A percentile compares a stretch with the other conserved stretches of the same genome.
phyloP scores from a whole-genome alignment of 208 protist genomes.

The Trichomonas vaginalis region DNA sequence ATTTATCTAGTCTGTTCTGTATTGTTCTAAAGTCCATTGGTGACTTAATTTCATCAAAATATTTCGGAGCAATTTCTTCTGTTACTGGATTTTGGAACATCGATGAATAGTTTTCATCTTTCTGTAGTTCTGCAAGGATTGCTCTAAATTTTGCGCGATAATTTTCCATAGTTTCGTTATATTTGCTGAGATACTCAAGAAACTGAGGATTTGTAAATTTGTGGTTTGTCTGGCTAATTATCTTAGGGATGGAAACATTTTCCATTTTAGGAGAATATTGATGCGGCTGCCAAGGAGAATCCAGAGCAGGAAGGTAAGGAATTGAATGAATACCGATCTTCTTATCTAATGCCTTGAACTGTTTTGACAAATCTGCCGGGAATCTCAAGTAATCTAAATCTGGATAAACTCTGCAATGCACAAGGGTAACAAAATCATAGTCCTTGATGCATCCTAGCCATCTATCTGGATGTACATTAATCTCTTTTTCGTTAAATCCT shows the following conservation, averaged over 20 bases:
- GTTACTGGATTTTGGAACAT: background rate
- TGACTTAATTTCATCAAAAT: background rate
- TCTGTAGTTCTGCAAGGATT: background rate
- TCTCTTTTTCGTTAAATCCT: conserved; percentile 37
- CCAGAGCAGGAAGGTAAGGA: background rate
- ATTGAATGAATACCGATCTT: background rate
- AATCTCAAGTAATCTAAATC: conserved; percentile 49
- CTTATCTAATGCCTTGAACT: conserved; percentile 27
- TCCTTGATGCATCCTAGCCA: conserved; percentile 66
- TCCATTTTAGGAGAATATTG: background rate
- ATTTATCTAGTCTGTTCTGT: background rate
- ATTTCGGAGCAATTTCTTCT: conserved; percentile 5
- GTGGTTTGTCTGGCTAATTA: background rate
- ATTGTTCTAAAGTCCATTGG: background rate
- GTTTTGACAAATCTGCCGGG: conserved; percentile 34
- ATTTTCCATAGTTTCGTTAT: background rate
- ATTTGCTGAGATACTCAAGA: background rate
- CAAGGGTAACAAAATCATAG: conserved; percentile 61
- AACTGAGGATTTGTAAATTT: background rate
- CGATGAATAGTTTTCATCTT: background rate
- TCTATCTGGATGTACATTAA: conserved; percentile 32
- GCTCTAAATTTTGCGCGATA: background rate
- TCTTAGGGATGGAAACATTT: background rate
- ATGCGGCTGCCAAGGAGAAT: background rate
- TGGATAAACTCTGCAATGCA: conserved; percentile 53